Percentiles rank a stretch among this genome's conserved stretches.
phyloP scores from a whole-genome alignment of 345 rosid species.

The Eutrema yunnanense region DNA sequence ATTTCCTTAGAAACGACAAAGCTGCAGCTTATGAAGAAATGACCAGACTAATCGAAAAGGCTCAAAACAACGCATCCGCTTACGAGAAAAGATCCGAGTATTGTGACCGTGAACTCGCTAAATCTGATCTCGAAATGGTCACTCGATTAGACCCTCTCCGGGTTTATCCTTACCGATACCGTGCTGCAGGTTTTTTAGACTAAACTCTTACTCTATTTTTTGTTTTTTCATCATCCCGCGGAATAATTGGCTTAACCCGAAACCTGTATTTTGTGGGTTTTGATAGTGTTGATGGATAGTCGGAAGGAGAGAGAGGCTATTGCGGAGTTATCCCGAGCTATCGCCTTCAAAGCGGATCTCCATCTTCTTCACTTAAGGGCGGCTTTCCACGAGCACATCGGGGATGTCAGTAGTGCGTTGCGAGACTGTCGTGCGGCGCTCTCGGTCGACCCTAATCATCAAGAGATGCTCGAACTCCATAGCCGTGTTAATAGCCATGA shows the following conservation, averaged over 20 bases:
- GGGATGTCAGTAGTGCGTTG: constrained; percentile 60
- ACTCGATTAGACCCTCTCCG: constrained; percentile 89
- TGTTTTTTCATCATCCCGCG: too few species aligned
- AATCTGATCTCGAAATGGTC: constrained; percentile 90
- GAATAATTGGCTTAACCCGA: not conserved
- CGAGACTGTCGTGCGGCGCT: constrained; percentile 97
- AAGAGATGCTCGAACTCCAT: constrained; percentile 87
- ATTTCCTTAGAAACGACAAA: constrained; percentile 70
- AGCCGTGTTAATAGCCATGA: constrained; percentile 93
- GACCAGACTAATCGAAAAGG: constrained; percentile 82
- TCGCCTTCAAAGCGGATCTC: constrained; percentile 87
- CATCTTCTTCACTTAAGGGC: constrained; percentile 93
- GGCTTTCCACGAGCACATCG: constrained; percentile 82
- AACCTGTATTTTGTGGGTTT: not conserved
- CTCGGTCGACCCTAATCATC: constrained; percentile 88
- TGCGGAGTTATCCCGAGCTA: constrained; percentile 75
- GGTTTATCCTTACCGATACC: constrained; percentile 90
- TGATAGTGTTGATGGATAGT: constrained; percentile 86
- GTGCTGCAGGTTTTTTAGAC: constrained; percentile 75
- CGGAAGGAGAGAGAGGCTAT: constrained; percentile 88
- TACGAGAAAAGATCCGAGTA: constrained; percentile 97
- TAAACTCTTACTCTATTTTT: not conserved
- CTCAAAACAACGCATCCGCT: constrained; percentile 91
- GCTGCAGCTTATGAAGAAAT: constrained; percentile 81
- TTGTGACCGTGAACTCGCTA: constrained; percentile 82